These are phyloP conservation scores for Blastobotrys attinorum DNA, from an alignment of 805 yeast genomes.

Conservation along the genomic window DNA sequence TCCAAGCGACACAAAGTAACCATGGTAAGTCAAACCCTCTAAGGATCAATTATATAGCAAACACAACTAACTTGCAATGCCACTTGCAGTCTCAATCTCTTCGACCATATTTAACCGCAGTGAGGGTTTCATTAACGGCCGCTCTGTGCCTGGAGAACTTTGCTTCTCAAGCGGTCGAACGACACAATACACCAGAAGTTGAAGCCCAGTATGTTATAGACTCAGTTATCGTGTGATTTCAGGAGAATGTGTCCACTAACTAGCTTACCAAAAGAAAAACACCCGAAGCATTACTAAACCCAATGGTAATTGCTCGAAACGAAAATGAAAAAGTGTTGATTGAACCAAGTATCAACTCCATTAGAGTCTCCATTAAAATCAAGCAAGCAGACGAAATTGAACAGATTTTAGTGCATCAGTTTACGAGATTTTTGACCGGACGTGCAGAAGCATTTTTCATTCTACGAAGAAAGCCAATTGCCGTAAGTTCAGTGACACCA, in stretches of 20 bases:
- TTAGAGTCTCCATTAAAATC: constrained; percentile 82
- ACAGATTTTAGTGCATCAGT: constrained; percentile 86
- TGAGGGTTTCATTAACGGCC: constrained; percentile 85
- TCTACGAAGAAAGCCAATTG: constrained; percentile 81
- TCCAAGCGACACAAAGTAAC: too few species aligned
- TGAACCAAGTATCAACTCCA: constrained; percentile 89
- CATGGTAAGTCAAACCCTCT: not conserved
- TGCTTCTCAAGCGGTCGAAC: constrained; percentile 90
- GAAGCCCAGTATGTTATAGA: constrained; percentile 48
- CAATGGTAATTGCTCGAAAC: constrained; percentile 85
- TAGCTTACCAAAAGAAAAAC: constrained; percentile 62
- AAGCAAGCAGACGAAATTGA: constrained; percentile 98
- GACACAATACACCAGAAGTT: constrained; percentile 95
- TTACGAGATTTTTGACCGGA: constrained; percentile 86
- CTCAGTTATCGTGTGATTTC: not conserved
- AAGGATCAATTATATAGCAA: too few species aligned
- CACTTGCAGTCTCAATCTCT: constrained; percentile 79
- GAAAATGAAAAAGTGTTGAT: constrained; percentile 88
- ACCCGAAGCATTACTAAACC: constrained; percentile 77
- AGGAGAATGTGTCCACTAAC: too few species aligned
- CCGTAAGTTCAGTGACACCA: constrained; percentile 19
- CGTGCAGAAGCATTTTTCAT: constrained; percentile 94
- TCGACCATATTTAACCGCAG: constrained; percentile 90
- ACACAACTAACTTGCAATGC: not conserved
- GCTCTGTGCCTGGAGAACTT: constrained; percentile 89